Evolutionary conservation across 176 grass and related monocot species (phyloP).

Genomic region (Musa itinerans): DNA sequence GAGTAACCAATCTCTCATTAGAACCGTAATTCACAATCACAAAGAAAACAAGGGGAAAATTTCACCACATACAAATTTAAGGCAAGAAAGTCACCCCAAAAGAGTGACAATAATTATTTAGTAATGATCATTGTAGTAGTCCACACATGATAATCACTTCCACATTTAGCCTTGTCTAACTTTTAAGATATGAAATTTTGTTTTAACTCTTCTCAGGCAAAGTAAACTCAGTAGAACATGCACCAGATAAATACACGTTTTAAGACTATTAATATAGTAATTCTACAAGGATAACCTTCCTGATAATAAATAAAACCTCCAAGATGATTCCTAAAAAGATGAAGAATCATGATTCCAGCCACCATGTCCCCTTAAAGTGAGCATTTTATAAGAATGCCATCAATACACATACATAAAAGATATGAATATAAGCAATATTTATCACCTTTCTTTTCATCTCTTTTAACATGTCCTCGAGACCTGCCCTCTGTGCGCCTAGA

Average conservation of each 20-base stretch:
- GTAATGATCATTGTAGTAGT: background rate
- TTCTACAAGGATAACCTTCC: background rate
- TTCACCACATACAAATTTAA: background rate
- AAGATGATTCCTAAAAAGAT: background rate
- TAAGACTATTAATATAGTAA: background rate
- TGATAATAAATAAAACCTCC: background rate
- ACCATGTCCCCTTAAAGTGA: background rate
- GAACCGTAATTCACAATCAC: background rate
- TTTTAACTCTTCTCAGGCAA: background rate
- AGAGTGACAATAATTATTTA: background rate
- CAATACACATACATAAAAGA: background rate
- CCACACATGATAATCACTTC: background rate
- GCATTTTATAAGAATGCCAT: background rate
- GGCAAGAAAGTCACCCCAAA: background rate
- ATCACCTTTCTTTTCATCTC: conserved; percentile 98
- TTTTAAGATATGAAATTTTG: too few relatives aligned
- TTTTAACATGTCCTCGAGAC: conserved; percentile 98
- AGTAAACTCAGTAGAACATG: background rate
- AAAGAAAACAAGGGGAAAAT: background rate
- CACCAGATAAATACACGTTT: background rate
- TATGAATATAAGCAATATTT: background rate
- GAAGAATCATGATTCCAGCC: background rate
- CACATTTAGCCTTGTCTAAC: background rate
- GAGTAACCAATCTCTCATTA: background rate
- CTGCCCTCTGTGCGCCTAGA: conserved; percentile 87